Base-by-base conservation (phyloP, 495 filamentous ascomycete species). In the Penicillium canariense region DNA sequence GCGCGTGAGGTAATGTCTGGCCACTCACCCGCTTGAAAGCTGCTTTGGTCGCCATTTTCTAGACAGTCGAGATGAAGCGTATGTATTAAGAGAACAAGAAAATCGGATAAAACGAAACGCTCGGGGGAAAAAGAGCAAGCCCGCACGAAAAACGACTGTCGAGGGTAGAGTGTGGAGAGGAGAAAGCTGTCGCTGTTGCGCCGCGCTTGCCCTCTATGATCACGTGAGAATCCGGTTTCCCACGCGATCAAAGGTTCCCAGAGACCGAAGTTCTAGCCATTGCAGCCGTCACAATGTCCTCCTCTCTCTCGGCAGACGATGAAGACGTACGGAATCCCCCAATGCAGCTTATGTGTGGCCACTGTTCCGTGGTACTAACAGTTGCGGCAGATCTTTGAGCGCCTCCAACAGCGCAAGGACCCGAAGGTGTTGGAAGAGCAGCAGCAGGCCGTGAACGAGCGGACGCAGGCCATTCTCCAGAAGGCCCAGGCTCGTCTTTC, bases 11-110 rank as follows among this genome's bases (percentile, higher is more conserved):
- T 28, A 8, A 43, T 25, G 38, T 23, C n/a, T 31, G 43, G 50
- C 27, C 56, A 77, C 87, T 57, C 78, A 93, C 88, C 62, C 90
- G 83, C 71, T 90, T 95, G 68, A 87, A 88, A 27, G 90, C 90
- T 48, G 88, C 87, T 63, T 85, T 83, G 54, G 86, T 91, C 35
- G 90, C 89, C 90, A 93, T 95, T 35, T 52, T 67, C 46, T 9
- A 28, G 27, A n/a, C n/a, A n/a, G 8, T 9, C n/a, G 42, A 17
- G 51, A 40, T 39, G 15, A 22, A 7, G 25, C 31, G 15, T 12
- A 23, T 36, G 2, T 39, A 47, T 54, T 28, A 27, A 25, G n/a
- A 34, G 54, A 44, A 23, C 28, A 11, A 28, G 18, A 23, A 50
- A 22, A 23, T 22, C 15, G 5, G 30, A 52, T 5, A 46, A 25